Evolutionary conservation across 2,329 filamentous ascomycete species (phyloP).

Genomic region (Monilinia laxa): DNA sequence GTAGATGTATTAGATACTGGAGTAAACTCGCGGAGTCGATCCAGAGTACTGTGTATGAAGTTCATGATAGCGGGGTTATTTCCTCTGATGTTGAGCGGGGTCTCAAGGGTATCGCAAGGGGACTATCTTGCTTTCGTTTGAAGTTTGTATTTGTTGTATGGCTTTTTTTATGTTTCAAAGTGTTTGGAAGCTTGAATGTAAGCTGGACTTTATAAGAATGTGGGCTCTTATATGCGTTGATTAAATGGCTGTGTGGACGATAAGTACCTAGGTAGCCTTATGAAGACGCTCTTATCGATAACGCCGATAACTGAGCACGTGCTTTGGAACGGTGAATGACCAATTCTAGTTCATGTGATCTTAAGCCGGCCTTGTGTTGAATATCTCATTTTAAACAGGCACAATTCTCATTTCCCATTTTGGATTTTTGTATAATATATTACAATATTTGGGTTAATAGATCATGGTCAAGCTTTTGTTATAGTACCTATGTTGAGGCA

Average conservation of each 20-base stretch:
- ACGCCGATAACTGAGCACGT: slow-evolving; percentile 6
- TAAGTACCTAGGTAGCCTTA: slow-evolving; percentile 2
- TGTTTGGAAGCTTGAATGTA: background rate
- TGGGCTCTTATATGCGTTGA: slow-evolving; percentile 4
- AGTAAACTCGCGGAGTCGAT: slow-evolving; percentile 88
- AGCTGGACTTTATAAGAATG: slow-evolving; percentile 5
- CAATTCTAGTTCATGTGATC: slow-evolving; percentile 8
- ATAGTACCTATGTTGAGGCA: background rate
- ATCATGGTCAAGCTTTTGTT: background rate
- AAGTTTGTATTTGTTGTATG: background rate
- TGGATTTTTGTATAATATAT: too few relatives aligned
- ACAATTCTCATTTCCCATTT: background rate
- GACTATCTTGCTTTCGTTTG: background rate
- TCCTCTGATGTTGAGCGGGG: slow-evolving; percentile 21
- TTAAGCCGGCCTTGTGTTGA: background rate
- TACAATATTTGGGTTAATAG: background rate
- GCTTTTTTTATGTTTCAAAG: background rate
- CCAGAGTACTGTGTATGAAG: slow-evolving; percentile 87
- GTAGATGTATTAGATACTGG: slow-evolving; percentile 88
- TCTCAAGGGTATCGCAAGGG: background rate
- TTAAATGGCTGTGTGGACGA: background rate
- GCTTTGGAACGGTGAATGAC: slow-evolving; percentile 4
- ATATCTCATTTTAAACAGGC: background rate
- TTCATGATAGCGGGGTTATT: slow-evolving; percentile 60
- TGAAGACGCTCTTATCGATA: slow-evolving; percentile 24